Evolutionary conservation across 2,329 filamentous ascomycete genomes (phyloP).

Genomic region (Colletotrichum musae): DNA sequence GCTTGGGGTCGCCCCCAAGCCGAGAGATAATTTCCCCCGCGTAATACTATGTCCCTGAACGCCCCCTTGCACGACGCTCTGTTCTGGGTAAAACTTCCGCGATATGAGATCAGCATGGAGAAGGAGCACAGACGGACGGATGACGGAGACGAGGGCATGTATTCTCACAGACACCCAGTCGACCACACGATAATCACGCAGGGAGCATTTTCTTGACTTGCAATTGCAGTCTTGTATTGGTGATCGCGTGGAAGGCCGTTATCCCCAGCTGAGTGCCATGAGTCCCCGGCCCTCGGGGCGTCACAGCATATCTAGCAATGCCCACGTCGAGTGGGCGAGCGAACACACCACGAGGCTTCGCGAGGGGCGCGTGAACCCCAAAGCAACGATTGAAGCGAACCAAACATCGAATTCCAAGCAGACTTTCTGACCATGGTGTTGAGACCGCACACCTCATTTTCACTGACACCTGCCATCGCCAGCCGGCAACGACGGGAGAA

Average conservation of each 20-base stretch:
- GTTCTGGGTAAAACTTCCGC: no score
- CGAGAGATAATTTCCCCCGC: no score
- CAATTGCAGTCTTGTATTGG: conserved; percentile 18
- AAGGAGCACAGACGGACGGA: no score
- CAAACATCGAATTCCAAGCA: background rate
- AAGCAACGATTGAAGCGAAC: conserved; percentile 9
- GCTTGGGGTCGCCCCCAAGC: no score
- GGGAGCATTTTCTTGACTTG: background rate
- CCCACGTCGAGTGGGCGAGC: background rate
- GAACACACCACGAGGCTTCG: background rate
- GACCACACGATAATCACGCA: no score
- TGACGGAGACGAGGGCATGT: no score
- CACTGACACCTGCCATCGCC: background rate
- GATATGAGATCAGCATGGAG: no score
- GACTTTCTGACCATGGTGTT: conserved; percentile 15
- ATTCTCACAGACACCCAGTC: no score
- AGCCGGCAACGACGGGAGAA: conserved; percentile 4
- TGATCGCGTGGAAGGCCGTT: conserved; percentile 1
- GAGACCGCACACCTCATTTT: conserved; percentile 6
- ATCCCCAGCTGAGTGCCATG: background rate
- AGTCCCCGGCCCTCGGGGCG: background rate
- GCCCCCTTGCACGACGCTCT: no score
- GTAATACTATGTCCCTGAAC: no score
- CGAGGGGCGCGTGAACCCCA: background rate
- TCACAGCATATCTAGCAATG: background rate